Evolutionary conservation across 169 alveolate species (phyloP).

Genomic region (Perkinsus olseni): DNA sequence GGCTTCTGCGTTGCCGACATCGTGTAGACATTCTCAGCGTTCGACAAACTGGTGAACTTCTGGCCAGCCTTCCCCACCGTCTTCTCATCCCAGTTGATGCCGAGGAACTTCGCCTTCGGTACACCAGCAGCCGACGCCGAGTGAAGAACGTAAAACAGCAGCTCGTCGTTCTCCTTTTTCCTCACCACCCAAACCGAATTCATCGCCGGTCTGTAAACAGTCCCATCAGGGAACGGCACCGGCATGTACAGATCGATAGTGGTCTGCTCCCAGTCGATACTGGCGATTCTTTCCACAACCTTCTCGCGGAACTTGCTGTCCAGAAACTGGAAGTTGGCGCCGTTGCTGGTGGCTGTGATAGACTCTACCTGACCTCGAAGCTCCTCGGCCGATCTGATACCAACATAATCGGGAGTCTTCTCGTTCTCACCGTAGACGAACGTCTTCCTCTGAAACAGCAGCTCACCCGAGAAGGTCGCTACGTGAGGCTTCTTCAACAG

Average conservation of each 20-base stretch:
- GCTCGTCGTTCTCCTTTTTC: background rate
- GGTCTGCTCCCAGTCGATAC: background rate
- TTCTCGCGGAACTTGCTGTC: background rate
- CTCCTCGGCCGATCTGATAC: background rate
- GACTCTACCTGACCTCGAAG: background rate
- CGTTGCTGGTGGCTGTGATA: background rate
- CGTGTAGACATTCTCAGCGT: background rate
- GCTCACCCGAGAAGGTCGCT: background rate
- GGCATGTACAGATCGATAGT: background rate
- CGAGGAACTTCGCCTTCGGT: background rate
- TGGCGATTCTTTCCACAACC: background rate
- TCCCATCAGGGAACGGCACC: slow-evolving; percentile 4
- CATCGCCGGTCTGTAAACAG: background rate
- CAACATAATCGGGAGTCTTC: background rate
- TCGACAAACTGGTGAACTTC: background rate
- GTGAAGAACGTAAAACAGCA: background rate
- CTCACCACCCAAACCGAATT: background rate
- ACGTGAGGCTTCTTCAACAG: background rate
- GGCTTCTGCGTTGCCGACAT: background rate
- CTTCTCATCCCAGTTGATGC: background rate
- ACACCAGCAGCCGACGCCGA: background rate
- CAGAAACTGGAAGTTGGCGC: background rate
- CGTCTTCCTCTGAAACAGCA: background rate
- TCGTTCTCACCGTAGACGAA: background rate
- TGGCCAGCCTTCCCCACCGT: background rate